These are phyloP conservation scores for Enterospora canceri DNA, from an alignment of 371 early-diverging fungal genomes.

Conservation along the genomic window DNA sequence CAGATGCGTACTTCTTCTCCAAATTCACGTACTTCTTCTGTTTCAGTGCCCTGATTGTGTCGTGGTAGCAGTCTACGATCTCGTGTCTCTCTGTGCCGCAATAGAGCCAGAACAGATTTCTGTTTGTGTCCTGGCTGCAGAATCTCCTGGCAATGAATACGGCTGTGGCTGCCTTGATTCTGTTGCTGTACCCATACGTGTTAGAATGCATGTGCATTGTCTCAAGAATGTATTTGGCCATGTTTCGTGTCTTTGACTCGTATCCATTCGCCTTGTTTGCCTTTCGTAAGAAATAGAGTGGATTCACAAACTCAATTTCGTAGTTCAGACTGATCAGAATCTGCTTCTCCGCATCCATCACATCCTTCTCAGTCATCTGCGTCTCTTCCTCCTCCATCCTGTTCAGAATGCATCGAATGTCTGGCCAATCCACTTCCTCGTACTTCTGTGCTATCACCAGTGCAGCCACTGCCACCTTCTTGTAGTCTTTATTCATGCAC, in stretches of 20 bases:
- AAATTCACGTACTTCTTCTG: no score
- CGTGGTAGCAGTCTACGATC: slow-evolving; percentile 34
- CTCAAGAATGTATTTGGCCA: slow-evolving; percentile 90
- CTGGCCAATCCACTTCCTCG: slow-evolving; percentile 68
- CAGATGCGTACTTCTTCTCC: no score
- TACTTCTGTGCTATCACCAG: slow-evolving; percentile 87
- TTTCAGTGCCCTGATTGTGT: no score
- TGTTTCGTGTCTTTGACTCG: slow-evolving; percentile 69
- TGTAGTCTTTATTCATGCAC: slow-evolving; percentile 76
- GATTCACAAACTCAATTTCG: slow-evolving; percentile 45
- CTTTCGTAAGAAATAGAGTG: slow-evolving; percentile 52
- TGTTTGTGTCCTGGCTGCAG: slow-evolving; percentile 60
- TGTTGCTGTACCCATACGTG: slow-evolving; percentile 65
- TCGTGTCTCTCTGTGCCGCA: slow-evolving; percentile 23
- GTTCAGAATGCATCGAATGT: slow-evolving; percentile 44
- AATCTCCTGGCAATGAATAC: slow-evolving; percentile 74
- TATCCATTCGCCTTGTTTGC: slow-evolving; percentile 54
- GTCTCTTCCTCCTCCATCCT: slow-evolving; percentile 43
- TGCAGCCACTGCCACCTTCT: slow-evolving; percentile 77
- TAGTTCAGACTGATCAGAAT: slow-evolving; percentile 54
- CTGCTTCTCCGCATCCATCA: slow-evolving; percentile 54
- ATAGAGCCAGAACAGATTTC: slow-evolving; percentile 38
- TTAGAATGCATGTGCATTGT: slow-evolving; percentile 69
- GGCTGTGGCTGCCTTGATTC: slow-evolving; percentile 67
- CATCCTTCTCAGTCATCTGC: slow-evolving; percentile 33